A percentile compares a stretch with the other conserved stretches of the same genome.
phyloP scores from a whole-genome alignment of 1,284 basidiomycete species.

The Microstroma glucosiphilum region DNA sequence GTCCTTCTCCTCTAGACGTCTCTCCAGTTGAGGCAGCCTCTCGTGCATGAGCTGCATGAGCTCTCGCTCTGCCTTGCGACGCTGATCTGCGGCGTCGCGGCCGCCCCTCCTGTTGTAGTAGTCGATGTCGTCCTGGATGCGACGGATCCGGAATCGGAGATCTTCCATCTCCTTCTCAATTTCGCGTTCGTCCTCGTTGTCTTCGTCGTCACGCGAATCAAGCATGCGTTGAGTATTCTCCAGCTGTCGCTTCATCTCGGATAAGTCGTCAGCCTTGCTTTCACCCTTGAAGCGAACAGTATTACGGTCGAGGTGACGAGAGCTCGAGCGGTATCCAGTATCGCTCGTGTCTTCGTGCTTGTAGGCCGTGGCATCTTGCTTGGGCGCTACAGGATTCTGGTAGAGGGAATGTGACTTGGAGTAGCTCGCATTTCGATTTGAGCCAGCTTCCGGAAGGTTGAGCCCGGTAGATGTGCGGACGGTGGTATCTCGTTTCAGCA shows the following conservation, averaged over 20 bases:
- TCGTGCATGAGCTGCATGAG: constrained; percentile 82
- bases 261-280: constrained; percentile 62
- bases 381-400: constrained; percentile 54
- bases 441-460: constrained; percentile 47
- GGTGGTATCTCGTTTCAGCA: constrained; percentile 72
- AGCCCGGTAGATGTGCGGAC: constrained; percentile 53
- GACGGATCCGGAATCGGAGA: constrained; percentile 74
- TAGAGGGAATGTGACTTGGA: constrained; percentile 67
- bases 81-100: constrained; percentile 67
- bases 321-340: constrained; percentile 72
- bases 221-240: constrained; percentile 75
- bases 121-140: constrained; percentile 88
- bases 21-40: constrained; percentile 81
- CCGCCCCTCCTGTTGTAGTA: constrained; percentile 74
- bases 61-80: constrained; percentile 80
- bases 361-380: constrained; percentile 88
- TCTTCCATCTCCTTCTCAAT: constrained; percentile 85
- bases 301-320: constrained; percentile 79
- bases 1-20: constrained; percentile 73
- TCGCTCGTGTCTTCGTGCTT: constrained; percentile 64
- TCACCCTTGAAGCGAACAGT: constrained; percentile 72
- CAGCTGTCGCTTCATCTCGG: constrained; percentile 79
- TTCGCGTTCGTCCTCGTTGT: constrained; percentile 55
- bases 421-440: constrained; percentile 50
- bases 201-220: constrained; percentile 75